A percentile compares a stretch with the other conserved stretches of the same genome.
These are phyloP conservation scores for Phytophthora pinifolia DNA, from an alignment of 352 stramenopile genomes.

Conservation along the genomic window DNA sequence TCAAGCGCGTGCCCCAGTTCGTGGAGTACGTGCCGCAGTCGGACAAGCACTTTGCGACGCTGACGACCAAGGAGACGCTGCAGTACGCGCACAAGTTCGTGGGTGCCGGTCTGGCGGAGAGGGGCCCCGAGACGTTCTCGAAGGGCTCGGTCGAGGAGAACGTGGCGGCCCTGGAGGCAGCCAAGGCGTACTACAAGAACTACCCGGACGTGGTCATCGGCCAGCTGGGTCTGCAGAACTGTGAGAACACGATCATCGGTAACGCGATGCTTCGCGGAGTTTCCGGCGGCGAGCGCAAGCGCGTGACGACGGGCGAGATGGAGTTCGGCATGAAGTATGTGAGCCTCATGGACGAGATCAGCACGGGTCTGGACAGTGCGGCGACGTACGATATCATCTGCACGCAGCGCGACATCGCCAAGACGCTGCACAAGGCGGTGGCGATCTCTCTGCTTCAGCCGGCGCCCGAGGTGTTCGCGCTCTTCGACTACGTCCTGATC, in stretches of 20 bases:
- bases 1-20: slow-evolving; percentile 27
- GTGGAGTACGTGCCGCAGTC: slow-evolving; percentile 28
- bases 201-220: slow-evolving; percentile 28
- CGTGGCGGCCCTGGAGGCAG: slow-evolving; percentile 15
- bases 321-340: slow-evolving; percentile 77
- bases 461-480: slow-evolving; percentile 49
- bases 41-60: slow-evolving; percentile 30
- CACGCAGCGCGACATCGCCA: slow-evolving; percentile 36
- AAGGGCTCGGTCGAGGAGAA: slow-evolving; percentile 22
- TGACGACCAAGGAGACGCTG: slow-evolving; percentile 33
- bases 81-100: slow-evolving; percentile 32
- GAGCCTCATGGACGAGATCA: slow-evolving; percentile 70
- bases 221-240: slow-evolving; percentile 44
- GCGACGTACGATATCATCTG: slow-evolving; percentile 51
- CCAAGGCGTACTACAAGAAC: slow-evolving; percentile 29
- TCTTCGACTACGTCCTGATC: slow-evolving; percentile 48
- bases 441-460: slow-evolving; percentile 85
- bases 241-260: slow-evolving; percentile 59
- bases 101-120: slow-evolving; percentile 21
- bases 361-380: slow-evolving; percentile 43
- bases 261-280: slow-evolving; percentile 58
- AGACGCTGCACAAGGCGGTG: slow-evolving; percentile 40
- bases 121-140: slow-evolving; percentile 32
- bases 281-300: slow-evolving; percentile 60
- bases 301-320: slow-evolving; percentile 87